Percentiles rank a stretch among this genome's conserved stretches.
These are phyloP conservation scores for Cutaneotrichosporon daszewskae DNA, from an alignment of 1,284 basidiomycete genomes.

Conservation along the genomic window DNA sequence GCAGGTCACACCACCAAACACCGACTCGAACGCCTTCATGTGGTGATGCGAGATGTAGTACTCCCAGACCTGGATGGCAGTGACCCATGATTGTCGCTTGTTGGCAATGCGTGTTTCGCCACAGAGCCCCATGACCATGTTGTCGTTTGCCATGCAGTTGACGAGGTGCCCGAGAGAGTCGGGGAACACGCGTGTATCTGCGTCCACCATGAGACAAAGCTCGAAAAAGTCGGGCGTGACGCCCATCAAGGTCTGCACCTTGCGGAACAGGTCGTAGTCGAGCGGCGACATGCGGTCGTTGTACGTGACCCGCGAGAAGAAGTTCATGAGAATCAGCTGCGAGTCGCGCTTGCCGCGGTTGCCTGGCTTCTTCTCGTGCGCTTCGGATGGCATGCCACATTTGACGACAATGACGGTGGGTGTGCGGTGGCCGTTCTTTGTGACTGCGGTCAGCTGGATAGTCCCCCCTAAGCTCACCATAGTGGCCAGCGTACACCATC, in stretches of 20 bases:
- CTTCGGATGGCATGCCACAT: slow-evolving; percentile 78
- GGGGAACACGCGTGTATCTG: slow-evolving; percentile 89
- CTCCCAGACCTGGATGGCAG: slow-evolving; percentile 92
- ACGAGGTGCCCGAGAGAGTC: slow-evolving; percentile 80
- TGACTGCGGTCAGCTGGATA: slow-evolving; percentile 25
- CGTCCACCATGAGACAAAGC: slow-evolving; percentile 96
- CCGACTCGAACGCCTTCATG: slow-evolving; percentile 96
- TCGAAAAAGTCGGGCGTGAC: slow-evolving; percentile 99
- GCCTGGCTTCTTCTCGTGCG: slow-evolving; percentile 85
- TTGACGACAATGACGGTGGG: slow-evolving; percentile 97
- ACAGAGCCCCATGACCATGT: slow-evolving; percentile 98
- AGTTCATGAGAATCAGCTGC: slow-evolving; percentile 99
- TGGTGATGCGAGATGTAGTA: slow-evolving; percentile 99
- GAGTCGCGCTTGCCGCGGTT: slow-evolving; percentile 98
- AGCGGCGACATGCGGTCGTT: slow-evolving; percentile 97
- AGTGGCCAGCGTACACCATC: slow-evolving; percentile 98
- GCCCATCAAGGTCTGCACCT: slow-evolving; percentile 92
- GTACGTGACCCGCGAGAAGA: slow-evolving; percentile 97
- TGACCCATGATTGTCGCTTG: slow-evolving; percentile 97
- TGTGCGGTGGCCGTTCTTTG: slow-evolving; percentile 67
- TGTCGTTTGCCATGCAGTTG: slow-evolving; percentile 97
- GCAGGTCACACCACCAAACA: slow-evolving; percentile 99
- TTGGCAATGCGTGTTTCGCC: slow-evolving; percentile 98
- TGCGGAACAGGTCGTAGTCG: slow-evolving; percentile 97
- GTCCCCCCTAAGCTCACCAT: slow-evolving; percentile 56